phyloP scores from a whole-genome alignment of 225 moss, liverwort and hornwort genomes.

The Bryoerythrophyllum caledonicum region DNA sequence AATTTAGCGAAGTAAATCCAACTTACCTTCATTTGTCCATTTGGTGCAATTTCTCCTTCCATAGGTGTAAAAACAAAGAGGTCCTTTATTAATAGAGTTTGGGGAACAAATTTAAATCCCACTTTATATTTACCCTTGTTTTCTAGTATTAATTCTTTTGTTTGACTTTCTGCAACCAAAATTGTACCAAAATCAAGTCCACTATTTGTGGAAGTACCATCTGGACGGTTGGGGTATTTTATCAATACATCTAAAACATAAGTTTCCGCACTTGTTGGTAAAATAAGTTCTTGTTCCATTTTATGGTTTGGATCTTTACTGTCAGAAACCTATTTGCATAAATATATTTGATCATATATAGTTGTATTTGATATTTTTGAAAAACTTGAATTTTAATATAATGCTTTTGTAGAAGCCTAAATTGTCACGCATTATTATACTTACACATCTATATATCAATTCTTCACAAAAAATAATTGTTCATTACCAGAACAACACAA shows the following conservation, averaged over 20 bases:
- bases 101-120: constrained; percentile 62
- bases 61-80: constrained; percentile 47
- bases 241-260: constrained; percentile 64
- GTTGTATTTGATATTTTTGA: neutral
- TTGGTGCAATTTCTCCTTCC: constrained; percentile 61
- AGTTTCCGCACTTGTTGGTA: constrained; percentile 55
- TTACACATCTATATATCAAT: too few relatives aligned
- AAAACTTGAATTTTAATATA: neutral
- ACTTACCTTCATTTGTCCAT: constrained; percentile 59
- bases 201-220: constrained; percentile 18
- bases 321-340: constrained; percentile 41
- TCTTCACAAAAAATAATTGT: neutral
- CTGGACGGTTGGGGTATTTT: constrained; percentile 31
- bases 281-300: constrained; percentile 55
- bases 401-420: too few relatives aligned
- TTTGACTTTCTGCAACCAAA: constrained; percentile 47
- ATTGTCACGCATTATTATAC: neutral
- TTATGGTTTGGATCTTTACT: constrained; percentile 40
- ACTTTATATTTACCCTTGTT: constrained; percentile 78
- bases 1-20: neutral
- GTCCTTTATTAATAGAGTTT: constrained; percentile 41
- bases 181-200: constrained; percentile 71
- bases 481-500: neutral
- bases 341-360: too few relatives aligned
- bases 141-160: constrained; percentile 55